Percentiles rank a stretch among this genome's conserved stretches.
phyloP scores from a whole-genome alignment of 257 asterid species.

The Solanum chiquidenum region DNA sequence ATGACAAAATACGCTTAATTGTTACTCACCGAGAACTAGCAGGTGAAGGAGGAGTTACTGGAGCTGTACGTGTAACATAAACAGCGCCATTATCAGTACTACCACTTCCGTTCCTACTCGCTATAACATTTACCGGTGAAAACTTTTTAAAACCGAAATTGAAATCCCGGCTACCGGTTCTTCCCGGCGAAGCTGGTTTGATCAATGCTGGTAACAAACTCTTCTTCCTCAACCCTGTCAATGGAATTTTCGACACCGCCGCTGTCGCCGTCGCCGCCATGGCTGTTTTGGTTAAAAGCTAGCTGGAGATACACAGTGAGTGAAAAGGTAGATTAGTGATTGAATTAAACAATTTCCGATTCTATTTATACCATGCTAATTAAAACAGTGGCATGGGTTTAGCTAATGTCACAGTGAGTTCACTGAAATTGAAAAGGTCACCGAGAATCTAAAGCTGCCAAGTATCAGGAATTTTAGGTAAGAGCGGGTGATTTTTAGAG shows the following conservation, averaged over 20 bases:
- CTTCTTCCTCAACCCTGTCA: conserved; percentile 19
- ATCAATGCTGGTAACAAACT: conserved; percentile 15
- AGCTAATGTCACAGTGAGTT: not conserved
- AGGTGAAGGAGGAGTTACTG: conserved; percentile 14
- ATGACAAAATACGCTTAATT: not conserved
- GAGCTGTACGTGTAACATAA: conserved; percentile 15
- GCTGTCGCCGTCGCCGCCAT: conserved; percentile 2
- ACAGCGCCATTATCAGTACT: conserved; percentile 24
- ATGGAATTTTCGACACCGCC: conserved; percentile 22
- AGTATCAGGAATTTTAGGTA: not conserved
- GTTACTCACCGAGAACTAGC: conserved; percentile 12
- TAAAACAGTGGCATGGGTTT: not conserved
- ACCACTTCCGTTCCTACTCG: conserved; percentile 12
- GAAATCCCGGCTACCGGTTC: conserved; percentile 12
- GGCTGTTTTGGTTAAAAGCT: not conserved
- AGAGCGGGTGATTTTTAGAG: not conserved
- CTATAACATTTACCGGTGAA: conserved; percentile 6
- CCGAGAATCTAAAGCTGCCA: not conserved
- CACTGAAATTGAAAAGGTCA: not conserved
- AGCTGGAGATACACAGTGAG: not conserved
- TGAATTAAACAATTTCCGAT: not conserved
- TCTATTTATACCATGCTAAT: not conserved
- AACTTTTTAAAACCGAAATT: not conserved
- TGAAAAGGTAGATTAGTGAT: not conserved
- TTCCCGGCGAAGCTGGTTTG: conserved; percentile 10